A percentile compares a stretch with the other conserved stretches of the same genome.
Evolutionary conservation across 768 basidiomycete genomes (phyloP).

Genomic region (Russula abietina): DNA sequence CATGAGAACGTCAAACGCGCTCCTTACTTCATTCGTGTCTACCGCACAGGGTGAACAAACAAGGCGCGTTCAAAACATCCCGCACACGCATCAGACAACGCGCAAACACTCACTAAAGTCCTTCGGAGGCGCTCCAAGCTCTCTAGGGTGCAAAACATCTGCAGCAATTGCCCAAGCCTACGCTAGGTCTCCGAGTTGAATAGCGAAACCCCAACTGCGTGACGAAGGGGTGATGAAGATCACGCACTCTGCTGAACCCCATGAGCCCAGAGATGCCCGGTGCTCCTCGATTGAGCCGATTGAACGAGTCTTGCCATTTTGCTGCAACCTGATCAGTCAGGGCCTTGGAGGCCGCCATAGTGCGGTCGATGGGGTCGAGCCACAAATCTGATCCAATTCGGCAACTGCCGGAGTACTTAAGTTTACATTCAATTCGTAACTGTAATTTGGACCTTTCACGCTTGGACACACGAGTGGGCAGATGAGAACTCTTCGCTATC

Average conservation of each 20-base stretch:
- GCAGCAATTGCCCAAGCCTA: constrained; percentile 52
- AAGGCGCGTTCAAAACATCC: neutral
- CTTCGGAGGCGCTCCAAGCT: constrained; percentile 37
- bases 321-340: constrained; percentile 58
- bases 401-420: neutral
- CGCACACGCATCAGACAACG: neutral
- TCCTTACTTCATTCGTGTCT: constrained; percentile 47
- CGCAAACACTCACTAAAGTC: constrained; percentile 29
- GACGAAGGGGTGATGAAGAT: neutral
- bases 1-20: constrained; percentile 54
- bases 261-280: constrained; percentile 61
- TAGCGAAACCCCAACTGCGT: neutral
- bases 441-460: no score
- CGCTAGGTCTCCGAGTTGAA: neutral
- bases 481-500: no score
- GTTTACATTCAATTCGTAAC: no score
- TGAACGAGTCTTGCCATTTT: constrained; percentile 68
- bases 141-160: constrained; percentile 47
- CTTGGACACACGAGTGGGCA: no score
- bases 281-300: constrained; percentile 51
- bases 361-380: neutral
- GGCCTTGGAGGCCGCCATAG: constrained; percentile 51
- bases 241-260: constrained; percentile 49
- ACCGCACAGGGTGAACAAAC: neutral
- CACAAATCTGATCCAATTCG: neutral